Base-by-base conservation (phyloP, 129 eudicot species). In the Dittrichia graveolens region DNA sequence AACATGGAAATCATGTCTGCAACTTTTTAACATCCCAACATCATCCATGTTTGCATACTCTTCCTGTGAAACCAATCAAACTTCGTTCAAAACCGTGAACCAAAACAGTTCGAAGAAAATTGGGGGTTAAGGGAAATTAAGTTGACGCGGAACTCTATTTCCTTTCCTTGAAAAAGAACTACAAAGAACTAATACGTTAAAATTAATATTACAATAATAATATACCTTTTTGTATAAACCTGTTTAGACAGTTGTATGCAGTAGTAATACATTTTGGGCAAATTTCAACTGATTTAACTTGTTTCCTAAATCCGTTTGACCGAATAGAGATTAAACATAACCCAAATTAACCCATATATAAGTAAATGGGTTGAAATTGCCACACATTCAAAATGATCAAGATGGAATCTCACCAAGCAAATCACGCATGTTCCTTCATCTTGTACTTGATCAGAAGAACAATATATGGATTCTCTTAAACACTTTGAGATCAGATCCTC, bases 371-470 rank as follows among this genome's bases (percentile, higher is more conserved):
- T 60, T 37, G 65, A 39, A 54, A 61, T 39, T 38, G 6, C 8
- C 34, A 39, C 24, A n/a, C 7, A 14, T 14, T 52, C 11, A 50
- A 7, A 69, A 58, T 10, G 2, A 48, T 7, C 34, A 60, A 45
- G 37, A 73, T 0, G 16, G 39, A 53, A 71, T 60, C 87, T 86
- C 72, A 89, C 96, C 96, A 89, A 83, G 67, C 96, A 89, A 13
- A 89, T 89, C 55, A 78, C 91, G 41, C 96, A 89, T 50, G 50
- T 81, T 79, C 73, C 91, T 43, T 79, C 91, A 16, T 83, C 89
- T 72, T 80, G 84, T 47, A 15, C 11, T 58, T 66, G 82, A 43
- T 86, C 87, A 37, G 91, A 83, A 0, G 91, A 85, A 56, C 89
- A 83, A 71, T 78, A 76, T 24, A 81, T 77, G 4, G 85, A 85